Base-by-base conservation (phyloP, 192 early-diverging fungal species). In the Rhizoclosmatium globosum region DNA sequence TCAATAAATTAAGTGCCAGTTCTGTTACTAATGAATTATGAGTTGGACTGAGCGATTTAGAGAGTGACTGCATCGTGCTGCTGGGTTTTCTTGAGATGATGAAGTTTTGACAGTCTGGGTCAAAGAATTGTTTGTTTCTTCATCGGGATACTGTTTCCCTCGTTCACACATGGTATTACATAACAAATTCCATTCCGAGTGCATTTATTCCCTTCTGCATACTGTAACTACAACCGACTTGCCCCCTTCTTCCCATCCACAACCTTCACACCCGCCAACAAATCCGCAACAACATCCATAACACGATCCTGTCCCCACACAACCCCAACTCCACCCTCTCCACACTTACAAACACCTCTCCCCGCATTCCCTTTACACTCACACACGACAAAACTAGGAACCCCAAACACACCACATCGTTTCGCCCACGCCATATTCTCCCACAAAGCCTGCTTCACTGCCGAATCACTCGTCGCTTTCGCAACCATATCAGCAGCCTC, bases 261-360 rank as follows among this genome's bases (percentile, higher is more conserved):
- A 13, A 41, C 15, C 50, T 53, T 53, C 50, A 11, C 68, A 4
- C 7, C 9, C 6, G 7, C 68, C 43, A 48, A 17, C 9, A 50
- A 31, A 9, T 77, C 76, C 64, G 50, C 38, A 39, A 68, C 3
- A n/a, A 68, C 47, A 57, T 77, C 65, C 64, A 77, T 46, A 41
- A 68, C 43, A 19, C 76, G 64, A 45, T 77, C 76, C 44, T 77
- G 76, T n/a, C 76, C 76, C 76, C 76, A 77, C 41, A 77, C n/a
- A 19, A 77, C 44, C 21, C 13, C 62, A 23, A 47, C n/a, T 1
- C 23, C 67, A 68, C 67, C 4, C 11, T 19, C 67, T 38, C 15
- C 67, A 17, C n/a, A n/a, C 4, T 13, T n/a, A 19, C 67, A 17
- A 21, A 19, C 41, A 9, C 41, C 43, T 13, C 17, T 17, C 17